Evolutionary conservation across 441 rosid species (phyloP).

Genomic region (Arabidopsis hybrid): DNA sequence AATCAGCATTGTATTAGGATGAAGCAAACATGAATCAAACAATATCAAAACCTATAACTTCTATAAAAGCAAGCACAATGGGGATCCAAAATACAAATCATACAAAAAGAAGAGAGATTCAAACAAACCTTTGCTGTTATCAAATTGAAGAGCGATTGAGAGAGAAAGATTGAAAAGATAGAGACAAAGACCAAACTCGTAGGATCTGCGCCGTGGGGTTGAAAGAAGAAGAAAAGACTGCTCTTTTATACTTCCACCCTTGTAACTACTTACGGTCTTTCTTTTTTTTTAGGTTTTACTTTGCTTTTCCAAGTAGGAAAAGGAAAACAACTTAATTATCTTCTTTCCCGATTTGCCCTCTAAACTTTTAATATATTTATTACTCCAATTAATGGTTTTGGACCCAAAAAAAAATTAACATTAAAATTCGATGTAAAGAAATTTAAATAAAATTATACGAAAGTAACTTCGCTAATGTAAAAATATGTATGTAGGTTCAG

Average conservation of each 20-base stretch:
- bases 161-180: slow-evolving; percentile 14
- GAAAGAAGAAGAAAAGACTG: slow-evolving; percentile 21
- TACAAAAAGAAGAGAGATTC: slow-evolving; percentile 14
- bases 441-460: neutral
- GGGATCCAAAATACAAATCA: slow-evolving; percentile 7
- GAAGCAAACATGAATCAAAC: neutral
- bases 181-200: slow-evolving; percentile 68
- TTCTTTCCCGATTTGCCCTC: slow-evolving; percentile 24
- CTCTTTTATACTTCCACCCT: slow-evolving; percentile 5
- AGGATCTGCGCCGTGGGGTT: slow-evolving; percentile 94
- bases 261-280: neutral
- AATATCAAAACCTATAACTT: neutral
- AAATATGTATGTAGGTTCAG: neutral
- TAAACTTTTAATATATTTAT: neutral
- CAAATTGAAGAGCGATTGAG: slow-evolving; percentile 32
- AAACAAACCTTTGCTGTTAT: slow-evolving; percentile 48
- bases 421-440: too few relatives aligned
- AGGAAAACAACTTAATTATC: neutral
- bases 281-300: slow-evolving; percentile 15
- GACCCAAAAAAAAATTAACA: neutral
- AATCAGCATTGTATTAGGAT: slow-evolving; percentile 14
- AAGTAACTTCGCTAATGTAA: neutral
- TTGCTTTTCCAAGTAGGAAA: slow-evolving; percentile 6
- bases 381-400: neutral
- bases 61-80: neutral